Base-by-base conservation (phyloP, 768 basidiomycete species). In the Lactarius indigo region DNA sequence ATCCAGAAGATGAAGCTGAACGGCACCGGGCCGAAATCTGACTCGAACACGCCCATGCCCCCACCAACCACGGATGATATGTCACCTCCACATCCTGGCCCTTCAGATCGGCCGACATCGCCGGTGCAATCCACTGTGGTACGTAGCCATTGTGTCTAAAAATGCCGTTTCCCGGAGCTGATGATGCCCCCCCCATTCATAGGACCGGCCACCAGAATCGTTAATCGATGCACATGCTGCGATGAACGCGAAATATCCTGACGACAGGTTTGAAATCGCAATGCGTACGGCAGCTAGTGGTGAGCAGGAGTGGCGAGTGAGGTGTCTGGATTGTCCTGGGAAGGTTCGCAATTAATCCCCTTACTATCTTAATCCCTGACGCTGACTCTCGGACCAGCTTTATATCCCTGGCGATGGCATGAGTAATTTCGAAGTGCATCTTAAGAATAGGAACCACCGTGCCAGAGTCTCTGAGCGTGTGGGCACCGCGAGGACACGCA, bases 401-500 rank as follows among this genome's bases (percentile, higher is more conserved):
- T 70, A 63, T 68, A 72, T 39, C 68, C 68, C 61, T 17, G 42
- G 39, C 63, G 58, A 61, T 64, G 52, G 72, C 41, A 64, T 64
- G 77, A 91, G 84, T 30, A 97, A 98, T 75, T 98, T 94, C 71
- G 91, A 94, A 74, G 90, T 97, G 13, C 96, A 99, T 79, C 79
- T 99, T 62, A 89, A 87, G 80, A 94, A 94, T 72, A 85, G 91
- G 59, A 83, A 85, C 74, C 92, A 94, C 76, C 86, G 92, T 44
- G 82, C 84, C 69, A 84, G 87, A 61, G 92, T 94, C 37, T 86
- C 85, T 71, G 83, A 84, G 28, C 87, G 91, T 54, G 31, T 80
- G 47, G 57, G 65, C 54, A 61, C 59, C 68, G 55, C 59, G 54
- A 62, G 70, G 37, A 63, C 58, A 57, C 61, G 57, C 31, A 56